Conservation (phyloP, 768 basidiomycete species). For the Amanita muscaria region DNA sequence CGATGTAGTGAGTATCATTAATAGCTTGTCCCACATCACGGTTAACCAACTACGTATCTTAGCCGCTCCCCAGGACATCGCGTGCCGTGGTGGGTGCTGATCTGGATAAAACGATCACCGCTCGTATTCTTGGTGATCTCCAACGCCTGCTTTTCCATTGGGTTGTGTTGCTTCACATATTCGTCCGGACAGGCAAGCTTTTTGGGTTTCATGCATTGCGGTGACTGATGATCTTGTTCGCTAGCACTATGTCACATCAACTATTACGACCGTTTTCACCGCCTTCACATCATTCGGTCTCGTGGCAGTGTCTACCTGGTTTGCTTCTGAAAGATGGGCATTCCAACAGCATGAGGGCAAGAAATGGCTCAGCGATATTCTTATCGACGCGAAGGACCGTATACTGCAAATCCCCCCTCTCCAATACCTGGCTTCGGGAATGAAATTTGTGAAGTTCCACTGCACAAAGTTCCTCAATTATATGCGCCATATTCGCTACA, state of each 20-base stretch:
- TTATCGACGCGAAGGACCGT: conserved; percentile 27
- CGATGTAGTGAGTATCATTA: conserved; percentile 59
- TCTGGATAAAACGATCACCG: conserved; percentile 82
- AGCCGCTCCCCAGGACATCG: conserved; percentile 71
- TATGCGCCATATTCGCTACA: not conserved
- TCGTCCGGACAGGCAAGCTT: conserved; percentile 54
- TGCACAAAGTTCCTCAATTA: not conserved
- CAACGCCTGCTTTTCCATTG: conserved; percentile 75
- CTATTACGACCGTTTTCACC: conserved; percentile 70
- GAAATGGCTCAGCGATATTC: conserved; percentile 50
- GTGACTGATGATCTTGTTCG: conserved; percentile 4
- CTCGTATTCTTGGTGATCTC: conserved; percentile 79
- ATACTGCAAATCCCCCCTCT: conserved; percentile 9
- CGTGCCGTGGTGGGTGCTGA: conserved; percentile 76
- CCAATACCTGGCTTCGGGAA: not conserved
- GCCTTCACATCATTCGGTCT: conserved; percentile 59
- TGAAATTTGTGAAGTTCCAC: not conserved
- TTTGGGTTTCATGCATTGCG: not conserved
- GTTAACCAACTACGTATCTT: not conserved
- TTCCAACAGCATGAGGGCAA: conserved; percentile 45
- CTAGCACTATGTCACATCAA: conserved; percentile 53
- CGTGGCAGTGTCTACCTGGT: conserved; percentile 53
- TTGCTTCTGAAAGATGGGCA: conserved; percentile 48
- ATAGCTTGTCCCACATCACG: not conserved
- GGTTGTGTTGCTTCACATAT: conserved; percentile 70